phyloP scores from a whole-genome alignment of 2,329 filamentous ascomycete genomes.

The Penicillium sp. region DNA sequence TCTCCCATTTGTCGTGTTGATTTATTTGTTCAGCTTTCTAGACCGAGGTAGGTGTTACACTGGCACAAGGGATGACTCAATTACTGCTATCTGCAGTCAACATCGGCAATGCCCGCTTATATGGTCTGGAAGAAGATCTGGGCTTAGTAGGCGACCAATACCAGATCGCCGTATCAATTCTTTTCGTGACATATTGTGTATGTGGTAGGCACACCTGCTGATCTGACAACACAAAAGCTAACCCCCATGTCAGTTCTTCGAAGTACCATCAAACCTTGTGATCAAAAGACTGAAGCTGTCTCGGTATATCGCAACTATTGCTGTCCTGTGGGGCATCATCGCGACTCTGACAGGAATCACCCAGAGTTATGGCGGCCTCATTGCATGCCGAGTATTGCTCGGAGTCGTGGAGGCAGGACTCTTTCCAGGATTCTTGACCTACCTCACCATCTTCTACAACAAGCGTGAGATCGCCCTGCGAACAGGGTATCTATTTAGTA shows the following conservation, averaged over 20 bases:
- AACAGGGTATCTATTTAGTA: constrained; percentile 68
- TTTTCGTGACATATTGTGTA: constrained; percentile 66
- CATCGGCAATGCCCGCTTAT: constrained; percentile 70
- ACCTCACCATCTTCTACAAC: constrained; percentile 75
- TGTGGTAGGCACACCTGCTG: constrained; percentile 9
- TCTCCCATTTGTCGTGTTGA: constrained; percentile 41
- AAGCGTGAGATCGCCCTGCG: constrained; percentile 70
- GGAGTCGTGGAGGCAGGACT: constrained; percentile 69
- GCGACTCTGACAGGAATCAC: constrained; percentile 62
- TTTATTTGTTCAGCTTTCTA: constrained; percentile 73
- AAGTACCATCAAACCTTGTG: constrained; percentile 66
- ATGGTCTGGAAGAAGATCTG: constrained; percentile 64
- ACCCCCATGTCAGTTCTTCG: constrained; percentile 47
- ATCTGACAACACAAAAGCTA: constrained; percentile 1
- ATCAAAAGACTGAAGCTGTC: constrained; percentile 64
- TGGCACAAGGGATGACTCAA: not conserved
- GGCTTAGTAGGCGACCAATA: constrained; percentile 65
- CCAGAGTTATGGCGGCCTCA: constrained; percentile 62
- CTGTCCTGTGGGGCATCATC: constrained; percentile 59
- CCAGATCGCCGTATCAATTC: constrained; percentile 65
- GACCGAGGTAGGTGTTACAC: constrained; percentile 52
- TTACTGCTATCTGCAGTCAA: constrained; percentile 53
- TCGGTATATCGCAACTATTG: constrained; percentile 55
- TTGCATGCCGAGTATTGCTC: constrained; percentile 68
- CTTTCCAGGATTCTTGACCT: constrained; percentile 67